Evolutionary conservation across 495 filamentous ascomycete species (phyloP).

Genomic region (Podospora pseudopauciseta): DNA sequence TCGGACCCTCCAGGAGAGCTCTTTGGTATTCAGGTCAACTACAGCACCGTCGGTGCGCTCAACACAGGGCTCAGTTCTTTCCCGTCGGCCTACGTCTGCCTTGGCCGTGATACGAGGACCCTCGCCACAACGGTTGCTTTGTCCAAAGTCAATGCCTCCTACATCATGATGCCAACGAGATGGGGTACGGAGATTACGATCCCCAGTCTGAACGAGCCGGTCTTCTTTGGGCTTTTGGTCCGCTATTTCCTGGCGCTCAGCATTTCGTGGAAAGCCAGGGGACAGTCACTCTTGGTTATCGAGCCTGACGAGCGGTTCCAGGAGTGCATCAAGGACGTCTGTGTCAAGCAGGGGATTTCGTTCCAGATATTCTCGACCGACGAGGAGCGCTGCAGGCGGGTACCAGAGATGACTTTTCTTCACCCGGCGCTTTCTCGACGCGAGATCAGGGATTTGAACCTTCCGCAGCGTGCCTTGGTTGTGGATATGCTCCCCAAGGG

Average conservation of each 20-base stretch:
- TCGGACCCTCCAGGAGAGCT: neutral
- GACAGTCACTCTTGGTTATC: conserved; percentile 24
- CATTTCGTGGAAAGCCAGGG: conserved; percentile 10
- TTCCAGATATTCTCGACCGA: conserved; percentile 21
- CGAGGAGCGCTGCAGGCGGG: conserved; percentile 2
- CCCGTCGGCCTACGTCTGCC: conserved; percentile 27
- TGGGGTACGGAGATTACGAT: conserved; percentile 8
- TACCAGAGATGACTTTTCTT: conserved; percentile 14
- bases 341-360: conserved; percentile 8
- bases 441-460: conserved; percentile 31
- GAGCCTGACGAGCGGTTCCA: conserved; percentile 35
- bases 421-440: conserved; percentile 26
- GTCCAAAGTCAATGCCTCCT: conserved; percentile 34
- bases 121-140: conserved; percentile 29
- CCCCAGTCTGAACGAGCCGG: neutral
- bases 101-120: conserved; percentile 29
- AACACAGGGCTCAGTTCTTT: conserved; percentile 6
- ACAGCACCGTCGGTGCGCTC: conserved; percentile 34
- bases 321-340: conserved; percentile 27
- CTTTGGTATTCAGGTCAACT: conserved; percentile 33
- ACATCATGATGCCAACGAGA: conserved; percentile 7
- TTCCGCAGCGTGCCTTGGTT: conserved; percentile 19
- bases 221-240: conserved; percentile 20
- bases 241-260: conserved; percentile 29
- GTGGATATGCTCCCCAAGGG: conserved; percentile 31